Evolutionary conservation across 495 filamentous ascomycete species (phyloP), one percentile per base, ranked within the genome.

Genomic region (Penicillium malachiteum): DNA sequence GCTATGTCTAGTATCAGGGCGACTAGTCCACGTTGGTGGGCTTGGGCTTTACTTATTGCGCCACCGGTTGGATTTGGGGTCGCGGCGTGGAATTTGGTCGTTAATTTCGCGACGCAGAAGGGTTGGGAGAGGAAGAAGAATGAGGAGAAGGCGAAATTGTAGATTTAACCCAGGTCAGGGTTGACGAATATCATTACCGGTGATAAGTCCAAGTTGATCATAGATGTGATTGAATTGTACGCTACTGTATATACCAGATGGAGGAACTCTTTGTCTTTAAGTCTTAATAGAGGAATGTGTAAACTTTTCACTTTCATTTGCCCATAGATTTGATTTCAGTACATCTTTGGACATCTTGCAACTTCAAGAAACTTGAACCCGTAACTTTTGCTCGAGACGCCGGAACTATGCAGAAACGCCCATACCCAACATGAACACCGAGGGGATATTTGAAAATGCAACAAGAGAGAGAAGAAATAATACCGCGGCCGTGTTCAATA

Each of bases 11-110:
- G 77, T 57, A 73, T 96, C n/a, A 71, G 69, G 63, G 76, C 53
- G 51, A 68, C 69, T 18, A 91, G 88, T 72, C 87, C 89, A 38
- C 67, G 77, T 48, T 92, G 89, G 90, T 96, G 94, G 94, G 80
- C 77, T 17, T 87, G 83, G 85, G 53, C 87, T 64, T 73, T 94
- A 59, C 78, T 89, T 71, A 63, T 85, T 53, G 82, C 76, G 65
- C 91, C 92, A 64, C 89, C 90, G 17, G 55, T 92, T 51, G 91
- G 82, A 6, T 83, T 83, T 31, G 72, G 75, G 9, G 77, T 82
- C 55, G 91, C 78, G 6, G 65, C 78, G 50, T 88, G 85, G 85
- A 85, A 78, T 62, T 81, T 88, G 59, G 82, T 80, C 69, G 71
- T 80, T 68, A 90, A 87, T 72, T 82, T 82, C 71, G 76, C 71